phyloP scores from a whole-genome alignment of 345 rosid genomes.

The Pistacia atlantica region DNA sequence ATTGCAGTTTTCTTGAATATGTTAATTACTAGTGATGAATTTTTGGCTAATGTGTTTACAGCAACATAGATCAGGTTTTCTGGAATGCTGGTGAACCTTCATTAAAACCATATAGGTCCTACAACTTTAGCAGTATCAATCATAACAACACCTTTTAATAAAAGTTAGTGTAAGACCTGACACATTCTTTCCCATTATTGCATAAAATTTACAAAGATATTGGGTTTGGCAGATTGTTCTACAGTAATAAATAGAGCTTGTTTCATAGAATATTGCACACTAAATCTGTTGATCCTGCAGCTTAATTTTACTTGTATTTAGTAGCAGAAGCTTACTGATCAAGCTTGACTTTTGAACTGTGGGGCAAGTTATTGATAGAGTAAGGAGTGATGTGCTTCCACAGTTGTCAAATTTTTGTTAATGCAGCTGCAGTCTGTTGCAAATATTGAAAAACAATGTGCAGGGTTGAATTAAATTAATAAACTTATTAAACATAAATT shows the following conservation, averaged over 20 bases:
- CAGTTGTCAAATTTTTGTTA: slow-evolving; percentile 12
- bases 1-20: no score
- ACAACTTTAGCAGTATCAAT: neutral
- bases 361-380: slow-evolving; percentile 6
- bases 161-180: neutral
- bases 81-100: neutral
- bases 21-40: no score
- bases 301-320: slow-evolving; percentile 17
- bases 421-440: slow-evolving; percentile 40
- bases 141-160: neutral
- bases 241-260: slow-evolving; percentile 25
- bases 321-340: slow-evolving; percentile 22
- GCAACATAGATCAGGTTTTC: neutral
- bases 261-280: slow-evolving; percentile 28
- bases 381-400: slow-evolving; percentile 15
- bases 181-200: slow-evolving; percentile 13
- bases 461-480: slow-evolving; percentile 14
- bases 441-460: slow-evolving; percentile 14
- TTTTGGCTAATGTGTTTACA: neutral
- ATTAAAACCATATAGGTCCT: neutral
- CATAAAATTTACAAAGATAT: slow-evolving; percentile 13
- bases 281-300: slow-evolving; percentile 13
- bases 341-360: slow-evolving; percentile 20
- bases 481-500: neutral
- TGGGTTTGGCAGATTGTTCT: slow-evolving; percentile 14